phyloP scores from a whole-genome alignment of 2,329 filamentous ascomycete species.

The Mollisiaceae sp. region DNA sequence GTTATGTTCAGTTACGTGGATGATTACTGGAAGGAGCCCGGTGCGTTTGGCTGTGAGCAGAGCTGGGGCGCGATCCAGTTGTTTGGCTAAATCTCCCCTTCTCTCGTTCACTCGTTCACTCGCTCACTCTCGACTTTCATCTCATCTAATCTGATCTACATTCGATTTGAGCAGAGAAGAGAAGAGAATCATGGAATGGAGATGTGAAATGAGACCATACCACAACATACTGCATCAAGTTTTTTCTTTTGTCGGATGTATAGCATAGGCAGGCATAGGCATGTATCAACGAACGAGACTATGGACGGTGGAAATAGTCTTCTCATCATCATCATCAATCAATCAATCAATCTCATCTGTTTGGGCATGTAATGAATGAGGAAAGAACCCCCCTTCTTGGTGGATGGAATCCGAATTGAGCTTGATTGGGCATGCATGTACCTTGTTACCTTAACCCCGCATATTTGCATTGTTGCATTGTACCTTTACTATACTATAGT shows the following conservation, averaged over 20 bases:
- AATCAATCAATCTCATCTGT: conserved; percentile 8
- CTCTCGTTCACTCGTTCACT: background rate
- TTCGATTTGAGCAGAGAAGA: no score
- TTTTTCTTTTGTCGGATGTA: conserved; percentile 3
- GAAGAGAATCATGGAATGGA: background rate
- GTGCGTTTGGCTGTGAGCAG: conserved; percentile 75
- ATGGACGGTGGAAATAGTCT: conserved; percentile 20
- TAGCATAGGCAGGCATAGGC: background rate
- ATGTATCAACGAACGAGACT: background rate
- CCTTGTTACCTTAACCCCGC: no score
- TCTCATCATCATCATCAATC: no score
- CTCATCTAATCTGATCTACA: no score
- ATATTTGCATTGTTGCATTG: conserved; percentile 26
- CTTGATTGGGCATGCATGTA: conserved; percentile 16
- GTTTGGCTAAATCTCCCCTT: conserved; percentile 23
- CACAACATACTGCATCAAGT: no score
- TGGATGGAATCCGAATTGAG: background rate
- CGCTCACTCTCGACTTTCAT: no score
- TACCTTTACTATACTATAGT: conserved; percentile 26
- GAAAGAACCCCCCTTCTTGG: conserved; percentile 1
- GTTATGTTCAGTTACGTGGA: conserved; percentile 84
- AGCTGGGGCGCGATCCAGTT: conserved; percentile 66
- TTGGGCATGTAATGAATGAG: conserved; percentile 10
- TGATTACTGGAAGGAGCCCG: conserved; percentile 81
- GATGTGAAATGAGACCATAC: background rate